Base-by-base conservation (phyloP, 2,329 filamentous ascomycete genomes). In the Mycocentrospora acerina region DNA sequence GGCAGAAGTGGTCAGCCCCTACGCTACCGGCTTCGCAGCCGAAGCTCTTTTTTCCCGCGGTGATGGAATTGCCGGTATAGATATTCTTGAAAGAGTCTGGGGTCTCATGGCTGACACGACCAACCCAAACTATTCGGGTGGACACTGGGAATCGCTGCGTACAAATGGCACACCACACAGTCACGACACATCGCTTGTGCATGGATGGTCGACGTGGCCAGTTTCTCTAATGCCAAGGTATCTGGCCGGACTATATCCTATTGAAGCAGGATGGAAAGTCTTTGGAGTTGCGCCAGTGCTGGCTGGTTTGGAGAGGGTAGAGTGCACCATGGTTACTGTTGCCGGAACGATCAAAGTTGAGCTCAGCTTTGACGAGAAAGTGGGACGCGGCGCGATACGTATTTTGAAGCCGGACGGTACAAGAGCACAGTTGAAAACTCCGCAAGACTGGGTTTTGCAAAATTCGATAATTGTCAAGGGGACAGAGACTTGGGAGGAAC, bases 141-240 rank as follows among this genome's bases (percentile, higher is more conserved):
- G 33, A 4, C 37, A 44, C 26, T 44, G 42, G 37, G 42, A 44
- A 18, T 37, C 37, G 1, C 32, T 44, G 42, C 37, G 41, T 32
- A 33, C 42, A 12, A 31, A 37, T 31, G 42, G 42, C 1, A 37
- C 37, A 29, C 42, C 42, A 1, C 37, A 36, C 12, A 34, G 31
- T 6, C 42, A 44, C 27, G 37, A 44, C 19, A 41, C 37, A 9
- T 44, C 42, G 11, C 42, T 44, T 8, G 32, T 41, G 4, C 42
- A 44, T 17, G 42, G 42, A 15, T 44, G 42, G 42, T 44, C 42
- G 14, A 44, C 42, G 4, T 44, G 42, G 42, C 42, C 42, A n/a
- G 42, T 44, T 7, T 44, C 33, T n/a, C 37, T 44, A 3, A 27
- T 44, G 37, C 42, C 42, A 10, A 28, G 42, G 13, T 44, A 44